A percentile compares a stretch with the other conserved stretches of the same genome.
phyloP scores from a whole-genome alignment of 176 grass and related monocot species.

The Zoysia pacifica region DNA sequence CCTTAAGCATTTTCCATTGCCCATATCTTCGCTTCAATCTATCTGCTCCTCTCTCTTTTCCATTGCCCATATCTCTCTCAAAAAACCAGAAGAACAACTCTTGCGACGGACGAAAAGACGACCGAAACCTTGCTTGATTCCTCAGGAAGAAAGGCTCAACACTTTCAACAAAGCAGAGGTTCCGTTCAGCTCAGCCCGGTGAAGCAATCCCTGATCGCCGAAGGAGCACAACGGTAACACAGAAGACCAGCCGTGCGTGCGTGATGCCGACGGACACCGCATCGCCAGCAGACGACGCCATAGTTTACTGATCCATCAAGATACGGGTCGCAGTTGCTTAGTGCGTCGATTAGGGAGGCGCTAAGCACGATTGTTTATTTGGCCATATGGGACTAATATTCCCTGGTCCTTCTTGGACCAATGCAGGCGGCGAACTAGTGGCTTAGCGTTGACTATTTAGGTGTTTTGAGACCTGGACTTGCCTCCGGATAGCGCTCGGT shows the following conservation, averaged over 20 bases:
- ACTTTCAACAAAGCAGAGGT: constrained; percentile 13
- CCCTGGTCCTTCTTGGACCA: constrained; percentile 4
- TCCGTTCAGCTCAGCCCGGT: constrained; percentile 1
- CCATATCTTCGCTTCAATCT: background rate
- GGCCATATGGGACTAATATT: constrained; percentile 45
- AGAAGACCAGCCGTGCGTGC: background rate
- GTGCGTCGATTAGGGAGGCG: constrained; percentile 13
- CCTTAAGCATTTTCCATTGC: background rate
- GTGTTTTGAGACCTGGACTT: constrained; percentile 25
- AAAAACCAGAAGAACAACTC: constrained; percentile 1
- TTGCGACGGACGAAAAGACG: constrained; percentile 38
- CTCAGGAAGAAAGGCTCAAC: constrained; percentile 18
- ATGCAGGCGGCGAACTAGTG: constrained; percentile 4
- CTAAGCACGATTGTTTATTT: constrained; percentile 19
- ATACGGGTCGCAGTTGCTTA: constrained; percentile 34
- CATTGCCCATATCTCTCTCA: too few relatives aligned
- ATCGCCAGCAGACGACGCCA: background rate
- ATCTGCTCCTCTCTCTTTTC: too few relatives aligned
- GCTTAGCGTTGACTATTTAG: constrained; percentile 36
- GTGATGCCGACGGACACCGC: constrained; percentile 40
- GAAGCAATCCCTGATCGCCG: background rate
- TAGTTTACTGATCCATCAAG: background rate
- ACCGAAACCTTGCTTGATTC: constrained; percentile 14
- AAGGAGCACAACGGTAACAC: background rate
- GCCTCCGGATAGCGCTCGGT: constrained; percentile 48